phyloP scores from a whole-genome alignment of 139 green algal genomes.

The Chlorella sorokiniana region DNA sequence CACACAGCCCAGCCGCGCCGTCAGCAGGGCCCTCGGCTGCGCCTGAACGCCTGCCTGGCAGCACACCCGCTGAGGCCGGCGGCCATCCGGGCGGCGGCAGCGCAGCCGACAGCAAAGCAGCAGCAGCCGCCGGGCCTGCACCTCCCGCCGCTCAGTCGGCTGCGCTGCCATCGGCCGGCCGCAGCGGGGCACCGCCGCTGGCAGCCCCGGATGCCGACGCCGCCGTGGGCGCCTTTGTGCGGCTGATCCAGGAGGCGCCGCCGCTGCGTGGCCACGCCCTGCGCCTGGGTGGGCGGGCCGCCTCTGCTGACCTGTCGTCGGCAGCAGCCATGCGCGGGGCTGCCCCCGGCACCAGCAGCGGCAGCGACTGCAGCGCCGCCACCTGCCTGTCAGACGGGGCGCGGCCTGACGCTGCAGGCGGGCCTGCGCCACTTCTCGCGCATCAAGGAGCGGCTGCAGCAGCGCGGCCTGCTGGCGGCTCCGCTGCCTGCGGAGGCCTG shows the following conservation, averaged over 20 bases:
- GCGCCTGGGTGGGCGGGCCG: neutral
- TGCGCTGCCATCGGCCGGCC: neutral
- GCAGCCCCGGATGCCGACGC: constrained; percentile 65
- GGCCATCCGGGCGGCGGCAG: too few relatives aligned
- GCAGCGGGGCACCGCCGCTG: neutral
- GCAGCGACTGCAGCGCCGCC: constrained; percentile 25
- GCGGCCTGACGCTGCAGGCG: constrained; percentile 17
- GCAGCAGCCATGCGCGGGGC: neutral
- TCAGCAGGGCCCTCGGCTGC: neutral
- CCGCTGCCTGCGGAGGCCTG: constrained; percentile 3
- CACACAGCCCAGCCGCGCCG: neutral
- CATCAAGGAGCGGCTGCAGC: constrained; percentile 21
- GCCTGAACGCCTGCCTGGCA: neutral
- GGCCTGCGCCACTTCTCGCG: constrained; percentile 18
- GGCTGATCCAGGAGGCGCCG: constrained; percentile 43
- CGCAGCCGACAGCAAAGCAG: neutral
- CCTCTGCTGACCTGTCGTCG: neutral
- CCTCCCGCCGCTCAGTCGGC: neutral
- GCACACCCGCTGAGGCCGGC: too few relatives aligned
- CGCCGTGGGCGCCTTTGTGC: constrained; percentile 59
- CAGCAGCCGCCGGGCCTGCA: too few relatives aligned
- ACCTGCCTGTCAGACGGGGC: constrained; percentile 20
- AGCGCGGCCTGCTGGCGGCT: neutral
- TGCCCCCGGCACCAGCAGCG: constrained; percentile 10
- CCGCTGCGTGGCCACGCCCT: constrained; percentile 46